Percentiles rank a stretch among this genome's conserved stretches.
Conservation (phyloP, 2,329 filamentous ascomycete genomes). For the Pestalotiopsis sp. region DNA sequence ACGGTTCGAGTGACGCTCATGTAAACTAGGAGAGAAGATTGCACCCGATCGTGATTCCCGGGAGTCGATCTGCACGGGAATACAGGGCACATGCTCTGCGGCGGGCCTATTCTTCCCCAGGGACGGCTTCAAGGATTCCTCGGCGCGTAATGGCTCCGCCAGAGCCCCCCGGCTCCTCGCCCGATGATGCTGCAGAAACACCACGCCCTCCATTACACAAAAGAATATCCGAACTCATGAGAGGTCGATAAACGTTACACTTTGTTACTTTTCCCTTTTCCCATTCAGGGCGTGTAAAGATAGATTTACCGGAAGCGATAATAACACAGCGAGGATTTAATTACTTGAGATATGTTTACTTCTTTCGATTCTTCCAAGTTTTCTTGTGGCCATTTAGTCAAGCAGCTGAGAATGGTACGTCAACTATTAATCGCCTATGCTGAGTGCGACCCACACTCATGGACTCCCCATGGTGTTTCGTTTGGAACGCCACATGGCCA, state of each 20-base stretch:
- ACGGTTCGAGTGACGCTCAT: no score
- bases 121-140: background rate
- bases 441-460: no score
- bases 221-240: background rate
- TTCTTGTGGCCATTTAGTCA: no score
- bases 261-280: background rate
- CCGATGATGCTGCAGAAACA: background rate
- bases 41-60: background rate
- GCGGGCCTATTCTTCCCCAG: no score
- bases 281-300: background rate
- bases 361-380: background rate
- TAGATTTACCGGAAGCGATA: background rate
- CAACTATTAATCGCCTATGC: no score
- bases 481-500: no score
- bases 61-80: background rate
- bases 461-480: no score
- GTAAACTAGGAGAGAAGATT: slow-evolving; percentile 1
- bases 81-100: background rate
- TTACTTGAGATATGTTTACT: background rate
- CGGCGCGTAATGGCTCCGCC: background rate
- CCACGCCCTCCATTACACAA: background rate
- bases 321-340: slow-evolving; percentile 7
- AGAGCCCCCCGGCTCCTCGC: background rate
- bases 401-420: no score
- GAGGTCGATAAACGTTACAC: background rate